Evolutionary conservation across 192 early-diverging fungal species (phyloP).

Genomic region (Coemansia sp.): DNA sequence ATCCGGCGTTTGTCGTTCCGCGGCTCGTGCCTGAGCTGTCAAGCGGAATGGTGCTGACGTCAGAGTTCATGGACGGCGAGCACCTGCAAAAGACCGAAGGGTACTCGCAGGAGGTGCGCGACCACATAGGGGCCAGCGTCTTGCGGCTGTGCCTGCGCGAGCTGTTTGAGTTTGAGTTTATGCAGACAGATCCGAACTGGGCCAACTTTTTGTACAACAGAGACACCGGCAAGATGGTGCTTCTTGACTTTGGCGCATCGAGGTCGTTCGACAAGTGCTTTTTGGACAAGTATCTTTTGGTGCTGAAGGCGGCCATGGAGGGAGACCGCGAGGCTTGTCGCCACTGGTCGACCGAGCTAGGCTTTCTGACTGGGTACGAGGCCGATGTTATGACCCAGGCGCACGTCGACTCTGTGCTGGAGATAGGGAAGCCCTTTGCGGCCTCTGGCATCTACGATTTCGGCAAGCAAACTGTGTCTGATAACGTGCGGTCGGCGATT

Average conservation of each 20-base stretch:
- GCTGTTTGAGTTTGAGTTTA: conserved; percentile 88
- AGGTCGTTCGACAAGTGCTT: conserved; percentile 75
- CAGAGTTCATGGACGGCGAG: conserved; percentile 73
- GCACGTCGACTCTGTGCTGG: conserved; percentile 84
- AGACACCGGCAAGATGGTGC: conserved; percentile 63
- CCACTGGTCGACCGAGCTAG: conserved; percentile 75
- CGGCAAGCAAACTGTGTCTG: conserved; percentile 76
- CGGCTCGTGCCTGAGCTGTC: conserved; percentile 64
- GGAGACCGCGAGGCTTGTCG: conserved; percentile 72
- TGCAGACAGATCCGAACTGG: conserved; percentile 99
- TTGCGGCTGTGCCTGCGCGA: conserved; percentile 83
- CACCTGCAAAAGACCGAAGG: conserved; percentile 61
- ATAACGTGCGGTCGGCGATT: conserved; percentile 79
- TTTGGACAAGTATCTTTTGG: conserved; percentile 68
- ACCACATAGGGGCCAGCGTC: conserved; percentile 70
- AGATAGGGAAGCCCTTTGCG: conserved; percentile 82
- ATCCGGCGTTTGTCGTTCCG: conserved; percentile 71
- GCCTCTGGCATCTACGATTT: conserved; percentile 69
- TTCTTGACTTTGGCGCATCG: conserved; percentile 95
- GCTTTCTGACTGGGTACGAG: conserved; percentile 93
- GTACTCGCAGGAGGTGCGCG: conserved; percentile 57
- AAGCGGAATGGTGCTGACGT: conserved; percentile 71
- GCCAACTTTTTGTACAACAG: conserved; percentile 91
- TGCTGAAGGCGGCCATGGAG: conserved; percentile 68
- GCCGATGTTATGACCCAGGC: conserved; percentile 81